phyloP scores from a whole-genome alignment of 2,329 filamentous ascomycete species.

The Diplodia seriata region DNA sequence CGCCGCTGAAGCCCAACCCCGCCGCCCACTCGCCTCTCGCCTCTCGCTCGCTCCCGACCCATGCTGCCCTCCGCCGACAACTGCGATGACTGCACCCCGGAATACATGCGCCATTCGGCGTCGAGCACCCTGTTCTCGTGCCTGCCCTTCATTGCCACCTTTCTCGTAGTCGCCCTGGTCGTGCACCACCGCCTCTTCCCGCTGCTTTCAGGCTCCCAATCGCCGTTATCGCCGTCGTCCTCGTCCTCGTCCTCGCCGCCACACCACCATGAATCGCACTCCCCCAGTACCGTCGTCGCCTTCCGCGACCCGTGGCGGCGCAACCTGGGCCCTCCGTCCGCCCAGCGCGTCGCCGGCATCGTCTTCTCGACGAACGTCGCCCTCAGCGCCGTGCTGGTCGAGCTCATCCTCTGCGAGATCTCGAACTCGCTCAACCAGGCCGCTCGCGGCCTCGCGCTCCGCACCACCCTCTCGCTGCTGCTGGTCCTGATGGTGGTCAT shows the following conservation, averaged over 20 bases:
- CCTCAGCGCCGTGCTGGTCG: constrained; percentile 76
- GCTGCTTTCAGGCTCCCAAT: constrained; percentile 63
- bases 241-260: constrained; percentile 55
- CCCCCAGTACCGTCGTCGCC: constrained; percentile 56
- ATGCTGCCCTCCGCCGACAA: constrained; percentile 50
- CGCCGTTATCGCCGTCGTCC: background rate
- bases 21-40: background rate
- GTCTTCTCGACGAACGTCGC: constrained; percentile 80
- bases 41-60: constrained; percentile 23
- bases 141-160: constrained; percentile 74
- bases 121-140: constrained; percentile 66
- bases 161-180: constrained; percentile 66
- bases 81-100: constrained; percentile 67
- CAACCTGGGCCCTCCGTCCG: constrained; percentile 35
- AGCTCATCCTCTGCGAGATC: constrained; percentile 84
- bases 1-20: background rate
- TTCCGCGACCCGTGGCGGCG: constrained; percentile 32
- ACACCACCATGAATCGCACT: constrained; percentile 66
- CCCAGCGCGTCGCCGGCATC: constrained; percentile 59
- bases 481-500: constrained; percentile 75
- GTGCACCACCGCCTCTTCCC: constrained; percentile 76
- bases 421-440: constrained; percentile 73
- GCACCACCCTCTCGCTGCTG: constrained; percentile 72
- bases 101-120: constrained; percentile 51
- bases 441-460: constrained; percentile 72